These are phyloP conservation scores for Plantago major DNA, from an alignment of 257 asterid species.

Conservation along the genomic window DNA sequence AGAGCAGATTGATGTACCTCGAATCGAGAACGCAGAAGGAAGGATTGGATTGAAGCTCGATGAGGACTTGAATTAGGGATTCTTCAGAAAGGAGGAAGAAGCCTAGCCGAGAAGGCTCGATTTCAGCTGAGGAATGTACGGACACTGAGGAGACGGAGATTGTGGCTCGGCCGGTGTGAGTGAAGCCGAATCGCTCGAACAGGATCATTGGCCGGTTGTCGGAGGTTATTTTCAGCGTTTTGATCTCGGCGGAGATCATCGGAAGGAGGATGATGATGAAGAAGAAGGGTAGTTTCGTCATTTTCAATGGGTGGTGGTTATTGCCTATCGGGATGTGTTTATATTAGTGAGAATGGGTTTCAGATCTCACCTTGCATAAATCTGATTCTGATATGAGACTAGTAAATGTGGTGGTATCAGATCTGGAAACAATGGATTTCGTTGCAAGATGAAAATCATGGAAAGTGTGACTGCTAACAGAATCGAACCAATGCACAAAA, in stretches of 20 bases:
- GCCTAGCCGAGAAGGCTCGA: constrained; percentile 52
- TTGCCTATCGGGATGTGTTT: neutral
- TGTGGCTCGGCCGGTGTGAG: constrained; percentile 72
- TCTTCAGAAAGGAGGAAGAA: constrained; percentile 77
- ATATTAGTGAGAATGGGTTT: neutral
- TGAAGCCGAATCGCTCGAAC: constrained; percentile 83
- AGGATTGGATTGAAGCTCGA: constrained; percentile 63
- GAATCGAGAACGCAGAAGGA: constrained; percentile 55
- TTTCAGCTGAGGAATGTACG: constrained; percentile 19
- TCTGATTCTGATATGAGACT: neutral
- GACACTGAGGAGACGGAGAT: constrained; percentile 41
- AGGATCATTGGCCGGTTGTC: constrained; percentile 61
- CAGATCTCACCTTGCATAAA: neutral
- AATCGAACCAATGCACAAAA: neutral
- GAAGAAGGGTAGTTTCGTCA: constrained; percentile 8
- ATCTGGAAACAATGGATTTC: constrained; percentile 3
- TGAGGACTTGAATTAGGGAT: constrained; percentile 42
- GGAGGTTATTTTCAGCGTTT: constrained; percentile 41
- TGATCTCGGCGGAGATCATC: constrained; percentile 50
- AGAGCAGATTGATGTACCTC: constrained; percentile 36
- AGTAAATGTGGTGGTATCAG: neutral
- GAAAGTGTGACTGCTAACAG: neutral
- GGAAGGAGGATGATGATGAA: constrained; percentile 22
- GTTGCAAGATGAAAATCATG: neutral
- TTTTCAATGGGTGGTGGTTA: neutral